Percentiles rank a stretch among this genome's conserved stretches.
Conservation (phyloP, 2,329 filamentous ascomycete genomes). For the Calonectria ilicicola region DNA sequence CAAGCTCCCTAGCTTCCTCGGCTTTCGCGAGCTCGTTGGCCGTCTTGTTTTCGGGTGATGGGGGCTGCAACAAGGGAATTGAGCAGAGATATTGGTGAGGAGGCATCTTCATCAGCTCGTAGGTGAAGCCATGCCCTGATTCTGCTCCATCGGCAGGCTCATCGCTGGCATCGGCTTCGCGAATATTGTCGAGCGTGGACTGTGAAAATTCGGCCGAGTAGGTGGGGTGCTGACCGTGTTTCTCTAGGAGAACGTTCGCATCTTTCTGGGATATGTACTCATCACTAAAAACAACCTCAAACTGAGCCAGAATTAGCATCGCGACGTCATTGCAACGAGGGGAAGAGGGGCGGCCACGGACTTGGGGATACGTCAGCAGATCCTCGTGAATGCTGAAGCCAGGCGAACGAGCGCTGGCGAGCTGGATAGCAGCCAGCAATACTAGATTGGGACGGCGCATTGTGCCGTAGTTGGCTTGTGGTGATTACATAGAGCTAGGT, state of each 20-base stretch:
- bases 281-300: constrained; percentile 82
- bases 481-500: constrained; percentile 45
- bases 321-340: constrained; percentile 8
- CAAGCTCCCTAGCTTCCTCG: constrained; percentile 84
- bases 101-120: constrained; percentile 81
- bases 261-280: constrained; percentile 78
- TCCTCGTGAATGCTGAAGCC: constrained; percentile 91
- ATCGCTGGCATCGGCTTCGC: constrained; percentile 41
- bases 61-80: constrained; percentile 76
- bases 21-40: constrained; percentile 75
- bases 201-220: constrained; percentile 55
- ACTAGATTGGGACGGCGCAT: constrained; percentile 65
- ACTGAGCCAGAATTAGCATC: constrained; percentile 64
- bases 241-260: constrained; percentile 71
- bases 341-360: constrained; percentile 53
- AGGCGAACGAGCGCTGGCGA: constrained; percentile 61
- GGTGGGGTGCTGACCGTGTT: constrained; percentile 48
- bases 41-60: constrained; percentile 70
- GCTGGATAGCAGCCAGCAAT: constrained; percentile 58
- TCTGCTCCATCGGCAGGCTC: constrained; percentile 43
- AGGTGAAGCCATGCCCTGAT: constrained; percentile 54
- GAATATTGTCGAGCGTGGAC: constrained; percentile 51
- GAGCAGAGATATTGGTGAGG: constrained; percentile 84
- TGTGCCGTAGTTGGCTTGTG: constrained; percentile 41
- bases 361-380: constrained; percentile 87